Percentiles rank a stretch among this genome's conserved stretches.
Evolutionary conservation across 768 basidiomycete genomes (phyloP).

Genomic region (Pulveroboletus sp.): DNA sequence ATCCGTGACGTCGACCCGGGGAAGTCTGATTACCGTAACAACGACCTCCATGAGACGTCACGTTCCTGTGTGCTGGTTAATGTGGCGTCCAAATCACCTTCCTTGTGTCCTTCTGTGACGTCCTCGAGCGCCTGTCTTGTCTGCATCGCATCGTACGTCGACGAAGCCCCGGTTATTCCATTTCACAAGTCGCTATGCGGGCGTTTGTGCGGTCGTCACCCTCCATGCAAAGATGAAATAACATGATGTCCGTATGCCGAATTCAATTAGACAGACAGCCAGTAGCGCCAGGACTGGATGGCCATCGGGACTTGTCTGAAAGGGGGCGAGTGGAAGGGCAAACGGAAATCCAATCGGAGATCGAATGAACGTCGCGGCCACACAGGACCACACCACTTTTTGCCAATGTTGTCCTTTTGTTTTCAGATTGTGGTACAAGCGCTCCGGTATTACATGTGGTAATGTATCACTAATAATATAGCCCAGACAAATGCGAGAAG

Average conservation of each 20-base stretch:
- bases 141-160: too few species aligned
- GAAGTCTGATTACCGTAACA: neutral
- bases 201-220: too few species aligned
- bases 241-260: too few species aligned
- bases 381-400: neutral
- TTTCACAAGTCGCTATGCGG: too few species aligned
- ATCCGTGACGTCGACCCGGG: neutral
- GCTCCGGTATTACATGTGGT: conserved; percentile 9
- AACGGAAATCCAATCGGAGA: conserved; percentile 1
- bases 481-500: neutral
- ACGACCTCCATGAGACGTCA: neutral
- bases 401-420: neutral
- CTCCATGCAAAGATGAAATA: neutral
- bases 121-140: neutral
- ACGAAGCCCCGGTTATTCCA: too few species aligned
- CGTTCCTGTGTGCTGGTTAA: neutral
- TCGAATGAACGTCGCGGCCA: neutral
- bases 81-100: neutral
- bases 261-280: too few species aligned
- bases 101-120: neutral
- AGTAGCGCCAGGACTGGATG: neutral
- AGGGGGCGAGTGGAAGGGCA: neutral
- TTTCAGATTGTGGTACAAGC: conserved; percentile 9
- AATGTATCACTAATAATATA: conserved; percentile 8
- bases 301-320: neutral